Conservation (phyloP, 1,284 basidiomycete genomes). For the Cerrena zonata region DNA sequence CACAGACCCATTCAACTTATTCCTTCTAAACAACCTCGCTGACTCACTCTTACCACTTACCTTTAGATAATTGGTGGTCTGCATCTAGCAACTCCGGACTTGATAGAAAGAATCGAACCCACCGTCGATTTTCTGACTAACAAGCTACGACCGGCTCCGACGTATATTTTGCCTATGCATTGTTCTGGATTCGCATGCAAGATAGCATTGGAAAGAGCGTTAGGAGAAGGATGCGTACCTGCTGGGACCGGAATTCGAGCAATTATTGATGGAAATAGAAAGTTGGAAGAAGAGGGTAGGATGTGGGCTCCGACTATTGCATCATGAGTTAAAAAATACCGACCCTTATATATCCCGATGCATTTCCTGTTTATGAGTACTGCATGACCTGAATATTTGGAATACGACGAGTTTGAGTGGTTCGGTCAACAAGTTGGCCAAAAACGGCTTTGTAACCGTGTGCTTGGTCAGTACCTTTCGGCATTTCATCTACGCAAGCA, state of each 20-base stretch:
- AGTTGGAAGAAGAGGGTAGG: slow-evolving; percentile 24
- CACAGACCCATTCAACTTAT: slow-evolving; percentile 2
- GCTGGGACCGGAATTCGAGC: slow-evolving; percentile 69
- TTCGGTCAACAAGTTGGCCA: neutral
- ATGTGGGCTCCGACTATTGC: neutral
- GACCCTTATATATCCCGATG: neutral
- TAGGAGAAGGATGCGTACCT: slow-evolving; percentile 71
- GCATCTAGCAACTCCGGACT: slow-evolving; percentile 67
- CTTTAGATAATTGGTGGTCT: slow-evolving; percentile 70
- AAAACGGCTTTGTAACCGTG: neutral
- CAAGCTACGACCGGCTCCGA: slow-evolving; percentile 54
- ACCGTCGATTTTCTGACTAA: slow-evolving; percentile 68
- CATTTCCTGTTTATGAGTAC: too few relatives aligned
- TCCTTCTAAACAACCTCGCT: too few relatives aligned
- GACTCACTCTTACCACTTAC: too few relatives aligned
- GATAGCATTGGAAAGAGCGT: slow-evolving; percentile 56
- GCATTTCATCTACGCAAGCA: neutral
- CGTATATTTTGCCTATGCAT: slow-evolving; percentile 76
- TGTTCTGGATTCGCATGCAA: slow-evolving; percentile 74
- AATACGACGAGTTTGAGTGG: neutral
- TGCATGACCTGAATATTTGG: neutral
- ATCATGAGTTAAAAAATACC: neutral
- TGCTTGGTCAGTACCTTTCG: neutral
- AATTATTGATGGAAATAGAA: slow-evolving; percentile 40
- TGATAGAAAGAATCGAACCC: slow-evolving; percentile 54